A percentile compares a stretch with the other conserved stretches of the same genome.
Evolutionary conservation across 2,329 filamentous ascomycete species (phyloP).

Genomic region (Metarhizium guizhouense): DNA sequence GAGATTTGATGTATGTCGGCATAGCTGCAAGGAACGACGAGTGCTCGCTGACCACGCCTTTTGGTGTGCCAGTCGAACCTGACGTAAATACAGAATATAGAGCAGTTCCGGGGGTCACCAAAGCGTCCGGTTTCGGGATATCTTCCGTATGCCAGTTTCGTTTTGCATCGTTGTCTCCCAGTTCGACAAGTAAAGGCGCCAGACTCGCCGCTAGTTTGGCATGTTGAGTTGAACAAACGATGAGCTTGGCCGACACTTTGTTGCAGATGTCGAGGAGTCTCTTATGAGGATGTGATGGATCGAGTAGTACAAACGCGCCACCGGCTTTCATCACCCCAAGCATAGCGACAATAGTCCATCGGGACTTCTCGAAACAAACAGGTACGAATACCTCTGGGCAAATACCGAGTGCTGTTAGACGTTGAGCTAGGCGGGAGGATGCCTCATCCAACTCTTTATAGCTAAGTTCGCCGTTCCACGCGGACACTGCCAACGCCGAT

Average conservation of each 20-base stretch:
- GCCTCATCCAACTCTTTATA: conserved; percentile 9
- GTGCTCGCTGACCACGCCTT: conserved; percentile 44
- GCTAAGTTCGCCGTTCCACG: conserved; percentile 16
- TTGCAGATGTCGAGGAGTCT: not conserved
- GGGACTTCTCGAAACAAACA: not conserved
- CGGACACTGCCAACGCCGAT: conserved; percentile 8
- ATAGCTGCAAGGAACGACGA: not conserved
- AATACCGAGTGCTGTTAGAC: not conserved
- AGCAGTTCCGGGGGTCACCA: not conserved
- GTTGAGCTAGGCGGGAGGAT: not conserved
- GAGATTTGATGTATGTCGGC: not conserved
- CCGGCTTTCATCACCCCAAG: not conserved
- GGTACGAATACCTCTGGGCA: not conserved
- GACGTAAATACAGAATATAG: conserved; percentile 56
- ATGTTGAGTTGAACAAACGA: not conserved
- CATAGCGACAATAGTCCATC: not conserved
- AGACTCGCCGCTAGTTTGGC: not conserved
- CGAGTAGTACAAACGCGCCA: not conserved
- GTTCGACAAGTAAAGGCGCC: not conserved
- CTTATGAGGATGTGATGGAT: not conserved
- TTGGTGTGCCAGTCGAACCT: conserved; percentile 54
- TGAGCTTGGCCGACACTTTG: not conserved
- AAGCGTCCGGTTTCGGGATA: not conserved
- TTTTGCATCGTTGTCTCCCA: not conserved
- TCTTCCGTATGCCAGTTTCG: not conserved